Evolutionary conservation across 768 basidiomycete species (phyloP).

Genomic region (Amanita subjunquillea): DNA sequence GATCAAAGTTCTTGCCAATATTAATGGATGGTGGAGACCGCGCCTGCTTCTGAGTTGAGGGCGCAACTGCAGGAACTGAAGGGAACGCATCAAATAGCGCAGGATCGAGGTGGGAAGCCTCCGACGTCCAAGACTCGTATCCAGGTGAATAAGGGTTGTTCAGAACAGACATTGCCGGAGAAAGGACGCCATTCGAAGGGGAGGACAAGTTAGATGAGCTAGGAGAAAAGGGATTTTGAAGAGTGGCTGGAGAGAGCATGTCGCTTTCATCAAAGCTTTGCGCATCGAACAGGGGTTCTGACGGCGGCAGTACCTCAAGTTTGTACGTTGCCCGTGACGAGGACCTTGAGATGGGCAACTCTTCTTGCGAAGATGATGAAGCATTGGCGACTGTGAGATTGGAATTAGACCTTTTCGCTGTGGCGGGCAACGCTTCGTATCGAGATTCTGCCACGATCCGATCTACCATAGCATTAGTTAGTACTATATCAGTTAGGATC

Average conservation of each 20-base stretch:
- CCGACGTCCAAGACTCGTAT: slow-evolving; percentile 35
- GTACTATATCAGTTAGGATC: not conserved
- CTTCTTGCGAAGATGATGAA: not conserved
- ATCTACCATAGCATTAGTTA: not conserved
- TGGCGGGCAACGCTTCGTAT: not conserved
- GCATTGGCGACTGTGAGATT: not conserved
- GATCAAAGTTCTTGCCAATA: not conserved
- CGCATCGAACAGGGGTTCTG: not conserved
- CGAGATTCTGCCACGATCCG: slow-evolving; percentile 1
- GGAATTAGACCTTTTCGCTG: not conserved
- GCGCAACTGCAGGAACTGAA: slow-evolving; percentile 46
- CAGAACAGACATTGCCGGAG: not conserved
- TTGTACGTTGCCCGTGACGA: not conserved
- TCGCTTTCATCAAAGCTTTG: slow-evolving; percentile 2
- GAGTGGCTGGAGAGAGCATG: slow-evolving; percentile 7
- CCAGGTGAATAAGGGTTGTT: slow-evolving; percentile 1
- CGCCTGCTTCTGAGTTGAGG: slow-evolving; percentile 11
- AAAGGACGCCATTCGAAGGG: not conserved
- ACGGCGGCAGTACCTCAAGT: not conserved
- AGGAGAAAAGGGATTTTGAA: slow-evolving; percentile 10
- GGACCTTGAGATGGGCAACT: not conserved
- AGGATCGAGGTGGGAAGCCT: slow-evolving; percentile 39
- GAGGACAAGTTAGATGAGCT: slow-evolving; percentile 5
- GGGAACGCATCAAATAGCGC: slow-evolving; percentile 67
- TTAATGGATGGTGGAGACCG: not conserved